phyloP scores from a whole-genome alignment of 306 rosid genomes.

The Astragalus glycyphyllos region DNA sequence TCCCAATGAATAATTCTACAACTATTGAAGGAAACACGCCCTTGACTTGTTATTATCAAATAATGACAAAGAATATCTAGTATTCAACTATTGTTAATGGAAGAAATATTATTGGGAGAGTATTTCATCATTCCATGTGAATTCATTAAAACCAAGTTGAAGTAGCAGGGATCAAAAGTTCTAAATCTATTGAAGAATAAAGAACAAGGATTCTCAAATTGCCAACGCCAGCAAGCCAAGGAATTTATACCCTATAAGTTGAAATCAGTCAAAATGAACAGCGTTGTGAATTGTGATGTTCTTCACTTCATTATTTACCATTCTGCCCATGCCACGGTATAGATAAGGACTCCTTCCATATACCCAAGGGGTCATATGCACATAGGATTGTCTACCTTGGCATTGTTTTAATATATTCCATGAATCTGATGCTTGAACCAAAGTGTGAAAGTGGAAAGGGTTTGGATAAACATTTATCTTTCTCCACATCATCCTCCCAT shows the following conservation, averaged over 20 bases:
- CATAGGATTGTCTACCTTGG: constrained; percentile 18
- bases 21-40: neutral
- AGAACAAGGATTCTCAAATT: constrained; percentile 16
- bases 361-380: neutral
- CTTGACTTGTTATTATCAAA: neutral
- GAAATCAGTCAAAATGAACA: constrained; percentile 19
- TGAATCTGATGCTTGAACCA: constrained; percentile 69
- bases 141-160: neutral
- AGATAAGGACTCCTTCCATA: too few species aligned
- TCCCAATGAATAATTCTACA: too few species aligned
- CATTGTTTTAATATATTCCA: constrained; percentile 51
- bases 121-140: too few species aligned
- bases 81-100: too few species aligned
- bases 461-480: constrained; percentile 64
- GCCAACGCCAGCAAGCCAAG: constrained; percentile 21
- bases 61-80: neutral
- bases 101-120: too few species aligned
- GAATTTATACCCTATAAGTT: too few species aligned
- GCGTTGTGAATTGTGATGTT: neutral
- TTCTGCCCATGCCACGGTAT: too few species aligned
- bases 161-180: neutral
- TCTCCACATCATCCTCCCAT: constrained; percentile 59
- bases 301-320: too few species aligned
- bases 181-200: constrained; percentile 10
- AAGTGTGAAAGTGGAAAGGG: constrained; percentile 45